Evolutionary conservation across 208 protist species (phyloP).

Genomic region (Hexamita inflata): DNA sequence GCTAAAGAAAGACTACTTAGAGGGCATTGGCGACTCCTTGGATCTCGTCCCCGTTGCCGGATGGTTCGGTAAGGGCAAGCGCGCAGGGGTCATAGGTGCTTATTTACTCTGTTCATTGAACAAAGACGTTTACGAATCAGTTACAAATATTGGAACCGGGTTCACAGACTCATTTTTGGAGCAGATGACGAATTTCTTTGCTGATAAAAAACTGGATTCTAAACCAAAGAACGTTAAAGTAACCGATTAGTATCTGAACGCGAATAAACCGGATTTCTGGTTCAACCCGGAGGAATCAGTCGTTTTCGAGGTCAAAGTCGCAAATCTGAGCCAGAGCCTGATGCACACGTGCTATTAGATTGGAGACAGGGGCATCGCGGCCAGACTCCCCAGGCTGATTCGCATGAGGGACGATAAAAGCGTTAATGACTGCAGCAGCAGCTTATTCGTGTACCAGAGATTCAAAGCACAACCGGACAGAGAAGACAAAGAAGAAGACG

Average conservation of each 20-base stretch:
- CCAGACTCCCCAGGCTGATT: neutral
- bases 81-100: slow-evolving; percentile 83
- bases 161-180: slow-evolving; percentile 68
- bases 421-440: neutral
- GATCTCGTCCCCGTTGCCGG: slow-evolving; percentile 95
- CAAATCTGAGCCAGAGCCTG: neutral
- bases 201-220: neutral
- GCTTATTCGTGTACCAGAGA: neutral
- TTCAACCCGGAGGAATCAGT: slow-evolving; percentile 6
- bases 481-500: no score
- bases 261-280: slow-evolving; percentile 10
- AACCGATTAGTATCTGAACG: no score
- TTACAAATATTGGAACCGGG: slow-evolving; percentile 91
- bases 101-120: slow-evolving; percentile 94
- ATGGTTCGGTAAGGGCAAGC: slow-evolving; percentile 86
- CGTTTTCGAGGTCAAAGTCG: slow-evolving; percentile 11
- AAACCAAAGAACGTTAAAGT: neutral
- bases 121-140: slow-evolving; percentile 74
- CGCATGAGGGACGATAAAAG: neutral
- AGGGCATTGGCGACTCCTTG: slow-evolving; percentile 80
- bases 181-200: neutral
- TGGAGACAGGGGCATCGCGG: neutral
- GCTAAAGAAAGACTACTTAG: slow-evolving; percentile 95
- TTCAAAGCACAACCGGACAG: slow-evolving; percentile 15
- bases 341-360: slow-evolving; percentile 15